Evolutionary conservation across 2,329 filamentous ascomycete genomes (phyloP), one percentile per base, ranked within the genome.

Genomic region (Colletotrichum kahawae): DNA sequence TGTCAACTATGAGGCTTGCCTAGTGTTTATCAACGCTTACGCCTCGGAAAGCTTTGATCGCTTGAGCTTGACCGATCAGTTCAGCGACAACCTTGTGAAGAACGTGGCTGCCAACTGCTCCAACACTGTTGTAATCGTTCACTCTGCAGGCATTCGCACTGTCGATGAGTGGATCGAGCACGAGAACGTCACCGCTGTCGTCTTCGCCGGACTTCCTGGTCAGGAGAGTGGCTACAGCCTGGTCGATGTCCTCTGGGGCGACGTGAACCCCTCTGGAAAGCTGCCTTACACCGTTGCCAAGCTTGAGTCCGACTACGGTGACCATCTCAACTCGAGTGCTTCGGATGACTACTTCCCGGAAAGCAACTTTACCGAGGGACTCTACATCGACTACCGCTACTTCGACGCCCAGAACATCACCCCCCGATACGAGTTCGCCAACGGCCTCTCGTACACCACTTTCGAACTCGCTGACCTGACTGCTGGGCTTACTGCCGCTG

Each of bases 21-120:
- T 93, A 3, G 90, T 93, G 0, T 90, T 93, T 77, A 89, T 91
- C 78, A 94, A 94, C 79, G 90, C 88, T 9, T 94, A 93, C 82
- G 91, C 93, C 1, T 92, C 93, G 2, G 95, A 98, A 83, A 94
- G 93, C 2, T 93, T 89, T 77, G 89, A 95, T 74, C 88, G 91
- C 62, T 85, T 90, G 0, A 88, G 87, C 9, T 85, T 95, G 54
- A 88, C 88, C 34, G 94, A 96, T 80, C 92, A 93, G 74, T 91
- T 91, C 67, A 92, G 90, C 2, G 92, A 94, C 76, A 83, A 82
- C 0, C 83, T 93, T 0, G 87, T 93, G 57, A 83, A 83, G 1
- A 87, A 89, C 60, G 91, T 94, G 1, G 92, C 92, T 0, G 82
- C 85, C 9, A 85, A 86, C 27, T 94, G 92, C 82, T 86, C 85